phyloP scores from a whole-genome alignment of 2,329 filamentous ascomycete genomes.

The Colletotrichum siamense region DNA sequence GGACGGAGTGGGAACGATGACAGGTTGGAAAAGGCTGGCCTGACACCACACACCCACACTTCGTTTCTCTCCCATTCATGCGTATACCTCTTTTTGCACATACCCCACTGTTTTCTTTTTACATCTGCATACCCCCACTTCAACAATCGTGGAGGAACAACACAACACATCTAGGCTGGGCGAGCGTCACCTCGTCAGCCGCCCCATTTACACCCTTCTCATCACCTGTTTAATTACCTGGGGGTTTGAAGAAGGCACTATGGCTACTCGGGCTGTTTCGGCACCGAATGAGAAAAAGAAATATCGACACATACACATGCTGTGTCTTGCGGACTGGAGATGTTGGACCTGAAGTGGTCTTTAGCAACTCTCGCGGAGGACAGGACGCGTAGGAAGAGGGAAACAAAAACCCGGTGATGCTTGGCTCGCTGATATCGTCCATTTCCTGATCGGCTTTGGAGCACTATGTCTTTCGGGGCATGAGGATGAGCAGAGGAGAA shows the following conservation, averaged over 20 bases:
- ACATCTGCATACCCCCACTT: conserved; percentile 19
- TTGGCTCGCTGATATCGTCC: conserved; percentile 18
- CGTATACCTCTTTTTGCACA: conserved; percentile 21
- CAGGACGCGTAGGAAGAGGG: not conserved
- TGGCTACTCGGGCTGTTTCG: not conserved
- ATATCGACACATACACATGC: not conserved
- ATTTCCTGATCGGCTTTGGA: conserved; percentile 9
- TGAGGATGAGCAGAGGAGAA: conserved; percentile 10
- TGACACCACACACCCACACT: conserved; percentile 12
- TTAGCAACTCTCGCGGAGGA: conserved; percentile 5
- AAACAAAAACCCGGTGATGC: not conserved
- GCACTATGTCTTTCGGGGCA: conserved; percentile 17
- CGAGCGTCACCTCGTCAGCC: conserved; percentile 15
- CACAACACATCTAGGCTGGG: conserved; percentile 3
- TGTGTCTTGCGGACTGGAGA: conserved; percentile 2
- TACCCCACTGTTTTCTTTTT: conserved; percentile 11
- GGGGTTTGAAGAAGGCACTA: not conserved
- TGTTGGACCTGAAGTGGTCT: not conserved
- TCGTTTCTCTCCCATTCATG: conserved; percentile 18
- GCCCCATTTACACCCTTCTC: conserved; percentile 6
- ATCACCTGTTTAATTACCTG: conserved; percentile 12
- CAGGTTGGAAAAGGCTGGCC: conserved; percentile 21
- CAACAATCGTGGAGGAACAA: conserved; percentile 17
- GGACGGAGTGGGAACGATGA: not conserved
- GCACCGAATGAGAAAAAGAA: not conserved